Base-by-base conservation (phyloP, 306 rosid genomes). In the Potentilla sterilis region DNA sequence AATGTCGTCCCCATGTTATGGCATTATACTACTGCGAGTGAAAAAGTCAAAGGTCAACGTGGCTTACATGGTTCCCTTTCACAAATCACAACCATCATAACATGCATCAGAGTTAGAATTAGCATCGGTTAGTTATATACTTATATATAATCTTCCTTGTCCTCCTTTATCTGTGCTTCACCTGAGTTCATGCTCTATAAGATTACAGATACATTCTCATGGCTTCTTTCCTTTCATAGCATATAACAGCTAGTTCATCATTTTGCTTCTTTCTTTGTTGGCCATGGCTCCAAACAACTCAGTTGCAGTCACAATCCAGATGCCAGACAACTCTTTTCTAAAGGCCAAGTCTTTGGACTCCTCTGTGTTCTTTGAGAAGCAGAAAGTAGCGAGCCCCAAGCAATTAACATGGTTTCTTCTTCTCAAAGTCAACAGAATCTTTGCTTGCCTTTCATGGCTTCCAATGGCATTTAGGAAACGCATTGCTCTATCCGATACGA, bases 341-440 rank as follows among this genome's bases (percentile, higher is more conserved):
- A 82, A 89, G 44, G 80, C 85, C 52, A 81, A 84, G 78, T 89
- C 79, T 28, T 74, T 78, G 5, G 90, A 87, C 61, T 87, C 97
- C 10, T 73, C 90, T 9, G 70, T 86, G 65, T 86, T 90, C 55
- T 86, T 76, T 1, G 97, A 95, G 41, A 92, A 92, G 68, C 88
- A 85, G 55, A 90, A 89, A 68, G 84, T 89, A 38, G 73, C 84
- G 6, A 95, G 92, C 28, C 84, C 93, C 37, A 92, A 90, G 76
- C 99, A 90, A 5, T 87, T 95, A 58, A 92, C 93, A 4, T 92
- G 96, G 93, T 83, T 92, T 74, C 90, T 95, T 69, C 97, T 95
- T 75, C 99, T 95, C 61, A 92, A 88, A 81, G 87, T 87, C 34
- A 87, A 90, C 75, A 89, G 89, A 83, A 74, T 88, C 65, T 24